These are phyloP conservation scores for Ascochyta pisi DNA, from an alignment of 2,329 filamentous ascomycete species.

Conservation along the genomic window DNA sequence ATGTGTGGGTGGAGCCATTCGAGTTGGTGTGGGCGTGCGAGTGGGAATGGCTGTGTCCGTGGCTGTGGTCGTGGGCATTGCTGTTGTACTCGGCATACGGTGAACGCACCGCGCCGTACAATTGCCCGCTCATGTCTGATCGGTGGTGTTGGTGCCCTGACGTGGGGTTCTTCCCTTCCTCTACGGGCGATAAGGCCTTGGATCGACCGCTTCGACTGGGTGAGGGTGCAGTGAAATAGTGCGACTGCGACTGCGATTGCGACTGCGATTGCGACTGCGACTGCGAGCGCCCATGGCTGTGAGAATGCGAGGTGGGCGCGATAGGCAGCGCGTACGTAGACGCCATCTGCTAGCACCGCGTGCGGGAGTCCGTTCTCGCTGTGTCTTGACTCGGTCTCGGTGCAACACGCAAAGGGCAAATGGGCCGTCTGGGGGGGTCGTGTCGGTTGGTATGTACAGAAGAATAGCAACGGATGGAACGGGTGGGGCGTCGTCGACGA, in stretches of 20 bases:
- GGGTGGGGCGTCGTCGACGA: slow-evolving; percentile 12
- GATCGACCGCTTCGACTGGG: slow-evolving; percentile 27
- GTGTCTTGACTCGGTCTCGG: slow-evolving; percentile 29
- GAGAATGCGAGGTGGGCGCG: slow-evolving; percentile 39
- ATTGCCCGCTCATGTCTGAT: slow-evolving; percentile 46
- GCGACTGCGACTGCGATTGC: slow-evolving; percentile 35
- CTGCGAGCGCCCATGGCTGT: slow-evolving; percentile 49
- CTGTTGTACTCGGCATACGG: slow-evolving; percentile 37
- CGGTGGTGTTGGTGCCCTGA: slow-evolving; percentile 39
- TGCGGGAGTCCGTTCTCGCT: slow-evolving; percentile 23
- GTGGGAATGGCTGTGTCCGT: slow-evolving; percentile 39
- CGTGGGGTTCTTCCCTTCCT: slow-evolving; percentile 21
- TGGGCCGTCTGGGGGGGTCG: slow-evolving; percentile 11
- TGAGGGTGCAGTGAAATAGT: slow-evolving; percentile 38
- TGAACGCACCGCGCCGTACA: slow-evolving; percentile 39
- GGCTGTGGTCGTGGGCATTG: slow-evolving; percentile 31
- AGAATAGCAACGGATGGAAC: slow-evolving; percentile 12
- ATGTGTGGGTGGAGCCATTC: slow-evolving; percentile 37
- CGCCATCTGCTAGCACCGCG: slow-evolving; percentile 47
- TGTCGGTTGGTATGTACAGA: slow-evolving; percentile 10
- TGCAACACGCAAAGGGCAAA: slow-evolving; percentile 21
- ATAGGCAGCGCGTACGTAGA: slow-evolving; percentile 55
- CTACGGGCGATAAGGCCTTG: slow-evolving; percentile 33
- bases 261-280: slow-evolving; percentile 39
- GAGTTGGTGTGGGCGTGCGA: slow-evolving; percentile 33